phyloP scores from a whole-genome alignment of 345 rosid genomes.

The Aquilaria malaccensis region DNA sequence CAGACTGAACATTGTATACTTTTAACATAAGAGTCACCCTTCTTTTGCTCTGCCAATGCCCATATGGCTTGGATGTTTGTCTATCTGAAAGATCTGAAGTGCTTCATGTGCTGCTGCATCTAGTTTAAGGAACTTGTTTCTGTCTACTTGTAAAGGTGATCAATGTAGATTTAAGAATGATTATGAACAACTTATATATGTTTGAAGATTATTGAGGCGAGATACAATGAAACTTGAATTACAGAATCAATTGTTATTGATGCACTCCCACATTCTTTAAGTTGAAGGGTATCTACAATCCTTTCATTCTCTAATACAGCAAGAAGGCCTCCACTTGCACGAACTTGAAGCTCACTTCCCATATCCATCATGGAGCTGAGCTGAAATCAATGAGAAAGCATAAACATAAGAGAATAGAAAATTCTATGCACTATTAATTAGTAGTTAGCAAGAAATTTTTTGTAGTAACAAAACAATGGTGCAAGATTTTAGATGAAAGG shows the following conservation, averaged over 20 bases:
- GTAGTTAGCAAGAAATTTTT: too few species aligned
- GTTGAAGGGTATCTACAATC: constrained; percentile 76
- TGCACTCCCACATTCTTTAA: constrained; percentile 62
- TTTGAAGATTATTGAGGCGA: neutral
- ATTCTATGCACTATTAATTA: neutral
- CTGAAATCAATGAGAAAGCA: constrained; percentile 34
- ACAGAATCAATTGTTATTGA: constrained; percentile 79
- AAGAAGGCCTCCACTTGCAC: constrained; percentile 94
- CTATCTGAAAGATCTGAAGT: constrained; percentile 84
- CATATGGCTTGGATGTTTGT: constrained; percentile 99
- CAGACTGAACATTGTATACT: neutral
- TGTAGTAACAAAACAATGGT: too few species aligned
- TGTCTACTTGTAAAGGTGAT: constrained; percentile 37
- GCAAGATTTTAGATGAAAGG: too few species aligned
- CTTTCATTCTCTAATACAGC: constrained; percentile 94
- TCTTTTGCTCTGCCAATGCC: constrained; percentile 99
- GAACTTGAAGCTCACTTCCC: constrained; percentile 85
- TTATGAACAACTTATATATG: neutral
- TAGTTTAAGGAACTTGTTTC: constrained; percentile 85
- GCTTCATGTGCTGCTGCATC: constrained; percentile 94
- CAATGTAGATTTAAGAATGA: constrained; percentile 12
- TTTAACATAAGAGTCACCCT: constrained; percentile 49
- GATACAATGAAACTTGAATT: constrained; percentile 79
- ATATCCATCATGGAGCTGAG: constrained; percentile 95
- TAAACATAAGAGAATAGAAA: neutral